Evolutionary conservation across 202 grass and related monocot genomes (phyloP).

Genomic region (Hordeum pubiflorum): DNA sequence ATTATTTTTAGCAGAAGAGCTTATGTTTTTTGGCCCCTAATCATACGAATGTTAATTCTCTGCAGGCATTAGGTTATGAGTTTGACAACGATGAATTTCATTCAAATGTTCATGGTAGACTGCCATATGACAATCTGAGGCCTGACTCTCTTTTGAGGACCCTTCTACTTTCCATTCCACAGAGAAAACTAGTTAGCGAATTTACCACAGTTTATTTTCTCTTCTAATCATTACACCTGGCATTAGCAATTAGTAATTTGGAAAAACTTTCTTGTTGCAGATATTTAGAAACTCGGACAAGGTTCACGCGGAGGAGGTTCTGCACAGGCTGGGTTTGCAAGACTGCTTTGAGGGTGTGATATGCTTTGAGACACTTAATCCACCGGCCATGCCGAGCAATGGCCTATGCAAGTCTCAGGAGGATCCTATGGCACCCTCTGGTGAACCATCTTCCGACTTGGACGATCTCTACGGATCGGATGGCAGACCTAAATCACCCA

Average conservation of each 20-base stretch:
- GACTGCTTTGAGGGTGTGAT: constrained; percentile 55
- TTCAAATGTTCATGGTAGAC: constrained; percentile 56
- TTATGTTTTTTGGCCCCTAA: neutral
- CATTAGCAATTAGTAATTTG: neutral
- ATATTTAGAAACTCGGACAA: constrained; percentile 60
- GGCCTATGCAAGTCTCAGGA: neutral
- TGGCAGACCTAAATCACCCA: constrained; percentile 26
- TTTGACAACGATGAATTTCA: constrained; percentile 62
- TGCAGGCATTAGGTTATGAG: constrained; percentile 44
- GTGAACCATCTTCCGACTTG: constrained; percentile 9
- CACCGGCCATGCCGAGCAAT: neutral
- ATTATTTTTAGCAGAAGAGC: neutral
- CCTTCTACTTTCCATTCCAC: constrained; percentile 54
- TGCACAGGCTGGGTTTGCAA: constrained; percentile 36
- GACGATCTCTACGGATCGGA: neutral
- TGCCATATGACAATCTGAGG: constrained; percentile 54
- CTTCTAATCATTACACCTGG: neutral
- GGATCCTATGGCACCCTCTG: neutral
- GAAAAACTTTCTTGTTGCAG: constrained; percentile 18
- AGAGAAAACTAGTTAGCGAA: constrained; percentile 52
- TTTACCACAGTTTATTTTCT: neutral
- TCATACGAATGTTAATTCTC: neutral
- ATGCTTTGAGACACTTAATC: constrained; percentile 68
- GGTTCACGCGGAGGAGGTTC: constrained; percentile 37
- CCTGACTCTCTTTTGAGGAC: constrained; percentile 50